phyloP scores from a whole-genome alignment of 202 grass and related monocot species.

The Zizania palustris region DNA sequence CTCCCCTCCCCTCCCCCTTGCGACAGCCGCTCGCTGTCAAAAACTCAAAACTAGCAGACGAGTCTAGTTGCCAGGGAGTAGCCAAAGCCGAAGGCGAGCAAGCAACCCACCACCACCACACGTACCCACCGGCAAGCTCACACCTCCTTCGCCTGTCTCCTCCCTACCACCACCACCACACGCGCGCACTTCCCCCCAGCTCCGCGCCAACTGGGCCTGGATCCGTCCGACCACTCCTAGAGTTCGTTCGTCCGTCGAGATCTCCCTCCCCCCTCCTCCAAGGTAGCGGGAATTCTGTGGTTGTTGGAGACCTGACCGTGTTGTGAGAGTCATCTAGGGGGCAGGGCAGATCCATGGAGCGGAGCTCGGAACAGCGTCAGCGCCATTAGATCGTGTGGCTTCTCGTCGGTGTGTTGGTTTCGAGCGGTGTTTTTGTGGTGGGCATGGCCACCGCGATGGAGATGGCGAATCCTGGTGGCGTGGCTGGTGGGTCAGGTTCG shows the following conservation, averaged over 20 bases:
- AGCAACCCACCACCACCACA: not conserved
- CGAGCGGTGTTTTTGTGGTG: not conserved
- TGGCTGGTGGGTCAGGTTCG: constrained; percentile 41
- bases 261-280: not conserved
- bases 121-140: constrained; percentile 19
- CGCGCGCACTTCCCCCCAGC: not conserved
- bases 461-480: constrained; percentile 8
- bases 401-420: not conserved
- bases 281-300: not conserved
- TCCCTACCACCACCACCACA: constrained; percentile 32
- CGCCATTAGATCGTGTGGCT: not conserved
- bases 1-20: constrained; percentile 41
- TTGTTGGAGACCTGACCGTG: not conserved
- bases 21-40: constrained; percentile 58
- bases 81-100: constrained; percentile 17
- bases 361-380: not conserved
- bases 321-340: not conserved
- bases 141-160: constrained; percentile 1
- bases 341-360: constrained; percentile 35
- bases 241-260: not conserved
- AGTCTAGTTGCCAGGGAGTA: not conserved
- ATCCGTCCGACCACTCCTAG: not conserved
- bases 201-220: not conserved
- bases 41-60: not conserved
- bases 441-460: constrained; percentile 45